A percentile compares a stretch with the other conserved stretches of the same genome.
Evolutionary conservation across 2,329 filamentous ascomycete species (phyloP).

Genomic region (Scortechinia acanthostroma): DNA sequence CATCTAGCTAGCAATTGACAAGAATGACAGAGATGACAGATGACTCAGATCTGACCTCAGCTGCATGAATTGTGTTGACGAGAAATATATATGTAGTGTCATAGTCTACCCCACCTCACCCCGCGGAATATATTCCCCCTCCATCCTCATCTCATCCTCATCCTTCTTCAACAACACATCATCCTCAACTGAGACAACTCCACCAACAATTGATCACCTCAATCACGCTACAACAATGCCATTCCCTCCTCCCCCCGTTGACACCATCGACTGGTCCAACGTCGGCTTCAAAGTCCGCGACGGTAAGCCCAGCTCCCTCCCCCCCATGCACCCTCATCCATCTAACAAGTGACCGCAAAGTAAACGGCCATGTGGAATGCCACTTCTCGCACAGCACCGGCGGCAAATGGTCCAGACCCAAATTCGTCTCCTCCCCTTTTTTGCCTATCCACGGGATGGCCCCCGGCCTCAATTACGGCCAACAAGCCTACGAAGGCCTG

Average conservation of each 20-base stretch:
- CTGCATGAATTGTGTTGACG: too few relatives aligned
- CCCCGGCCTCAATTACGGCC: conserved; percentile 90
- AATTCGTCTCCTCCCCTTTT: conserved; percentile 76
- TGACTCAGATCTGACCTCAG: too few relatives aligned
- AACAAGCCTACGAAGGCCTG: conserved; percentile 96
- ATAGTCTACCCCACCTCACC: too few relatives aligned
- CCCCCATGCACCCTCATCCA: neutral
- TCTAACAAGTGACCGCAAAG: neutral
- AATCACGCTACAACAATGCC: too few relatives aligned
- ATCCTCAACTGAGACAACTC: too few relatives aligned
- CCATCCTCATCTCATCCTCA: too few relatives aligned
- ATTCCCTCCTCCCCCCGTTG: conserved; percentile 75
- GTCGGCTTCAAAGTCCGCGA: conserved; percentile 89
- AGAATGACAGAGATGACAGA: too few relatives aligned
- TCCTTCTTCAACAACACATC: too few relatives aligned
- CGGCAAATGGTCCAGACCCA: conserved; percentile 65
- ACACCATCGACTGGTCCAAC: conserved; percentile 86
- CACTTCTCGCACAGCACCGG: conserved; percentile 70
- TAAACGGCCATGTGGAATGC: conserved; percentile 84
- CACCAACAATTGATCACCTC: too few relatives aligned
- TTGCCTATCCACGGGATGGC: conserved; percentile 91
- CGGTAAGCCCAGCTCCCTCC: conserved; percentile 36
- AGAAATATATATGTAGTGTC: too few relatives aligned
- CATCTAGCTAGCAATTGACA: too few relatives aligned
- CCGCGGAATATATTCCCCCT: too few relatives aligned